These are phyloP conservation scores for Parathielavia appendiculata DNA, from an alignment of 495 filamentous ascomycete genomes.

Conservation along the genomic window DNA sequence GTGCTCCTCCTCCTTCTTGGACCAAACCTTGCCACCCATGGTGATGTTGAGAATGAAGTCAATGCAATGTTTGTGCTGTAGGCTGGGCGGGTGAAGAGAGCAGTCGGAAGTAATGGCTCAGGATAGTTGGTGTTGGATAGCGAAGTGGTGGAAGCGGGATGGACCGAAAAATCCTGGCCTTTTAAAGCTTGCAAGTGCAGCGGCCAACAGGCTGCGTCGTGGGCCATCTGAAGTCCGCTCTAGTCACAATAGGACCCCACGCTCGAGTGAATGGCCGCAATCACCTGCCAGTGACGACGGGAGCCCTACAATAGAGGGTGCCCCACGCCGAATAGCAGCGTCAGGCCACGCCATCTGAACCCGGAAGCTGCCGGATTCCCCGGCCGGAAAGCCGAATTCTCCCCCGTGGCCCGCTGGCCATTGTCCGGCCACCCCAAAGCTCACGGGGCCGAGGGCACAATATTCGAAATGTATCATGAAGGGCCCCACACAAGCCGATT, in stretches of 20 bases:
- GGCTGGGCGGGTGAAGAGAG: not conserved
- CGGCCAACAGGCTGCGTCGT: not conserved
- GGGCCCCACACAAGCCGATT: not conserved
- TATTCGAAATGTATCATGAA: not conserved
- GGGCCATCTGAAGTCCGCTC: not conserved
- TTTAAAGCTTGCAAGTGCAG: not conserved
- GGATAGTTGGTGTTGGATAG: not conserved
- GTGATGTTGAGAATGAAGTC: not conserved
- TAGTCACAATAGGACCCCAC: not conserved
- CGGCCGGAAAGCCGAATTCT: not conserved
- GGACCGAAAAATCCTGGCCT: not conserved
- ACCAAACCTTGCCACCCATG: slow-evolving; percentile 40
- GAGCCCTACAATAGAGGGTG: not conserved
- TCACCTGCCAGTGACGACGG: not conserved
- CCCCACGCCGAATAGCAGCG: not conserved
- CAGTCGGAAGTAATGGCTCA: not conserved
- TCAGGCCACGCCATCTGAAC: not conserved
- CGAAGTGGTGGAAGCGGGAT: not conserved
- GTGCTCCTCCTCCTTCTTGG: slow-evolving; percentile 33
- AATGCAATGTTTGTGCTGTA: not conserved
- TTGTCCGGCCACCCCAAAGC: not conserved
- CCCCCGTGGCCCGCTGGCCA: not conserved
- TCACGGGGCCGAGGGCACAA: not conserved
- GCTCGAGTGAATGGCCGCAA: not conserved
- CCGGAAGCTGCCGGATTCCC: not conserved